Conservation (phyloP, 176 grass and related monocot species). For the Oropetium thomaeum region DNA sequence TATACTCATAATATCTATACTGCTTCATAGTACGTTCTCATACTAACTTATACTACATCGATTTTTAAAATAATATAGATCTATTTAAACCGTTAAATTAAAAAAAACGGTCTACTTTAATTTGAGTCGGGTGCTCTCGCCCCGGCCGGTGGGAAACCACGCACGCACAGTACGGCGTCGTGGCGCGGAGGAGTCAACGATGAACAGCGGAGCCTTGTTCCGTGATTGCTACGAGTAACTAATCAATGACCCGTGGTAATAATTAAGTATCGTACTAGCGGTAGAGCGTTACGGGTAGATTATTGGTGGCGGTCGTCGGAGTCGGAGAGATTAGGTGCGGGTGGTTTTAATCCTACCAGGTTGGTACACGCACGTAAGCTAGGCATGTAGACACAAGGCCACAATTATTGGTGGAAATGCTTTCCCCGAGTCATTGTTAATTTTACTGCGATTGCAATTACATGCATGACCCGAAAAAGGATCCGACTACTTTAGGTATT, state of each 20-base stretch:
- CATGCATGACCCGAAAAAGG: too few species aligned
- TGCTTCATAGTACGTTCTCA: too few species aligned
- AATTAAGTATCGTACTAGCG: not conserved
- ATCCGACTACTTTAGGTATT: too few species aligned
- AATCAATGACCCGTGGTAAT: not conserved
- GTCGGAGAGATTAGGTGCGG: not conserved
- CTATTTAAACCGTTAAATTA: too few species aligned
- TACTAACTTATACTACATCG: too few species aligned
- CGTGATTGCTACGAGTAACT: slow-evolving; percentile 21
- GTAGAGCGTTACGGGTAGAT: not conserved
- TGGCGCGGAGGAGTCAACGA: slow-evolving; percentile 12
- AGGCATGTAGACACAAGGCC: not conserved
- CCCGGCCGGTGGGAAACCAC: not conserved
- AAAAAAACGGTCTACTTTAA: too few species aligned
- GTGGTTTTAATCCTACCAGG: not conserved
- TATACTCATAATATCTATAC: too few species aligned
- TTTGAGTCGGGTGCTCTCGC: too few species aligned
- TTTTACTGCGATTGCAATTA: not conserved
- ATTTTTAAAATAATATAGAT: too few species aligned
- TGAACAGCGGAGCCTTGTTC: not conserved
- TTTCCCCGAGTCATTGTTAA: not conserved
- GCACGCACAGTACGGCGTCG: not conserved
- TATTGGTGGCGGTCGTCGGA: not conserved
- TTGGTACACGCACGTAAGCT: not conserved
- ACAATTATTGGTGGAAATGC: slow-evolving; percentile 2